Evolutionary conservation across 2,329 filamentous ascomycete species (phyloP), one percentile per base, ranked within the genome.

Genomic region (Onygena corvina): DNA sequence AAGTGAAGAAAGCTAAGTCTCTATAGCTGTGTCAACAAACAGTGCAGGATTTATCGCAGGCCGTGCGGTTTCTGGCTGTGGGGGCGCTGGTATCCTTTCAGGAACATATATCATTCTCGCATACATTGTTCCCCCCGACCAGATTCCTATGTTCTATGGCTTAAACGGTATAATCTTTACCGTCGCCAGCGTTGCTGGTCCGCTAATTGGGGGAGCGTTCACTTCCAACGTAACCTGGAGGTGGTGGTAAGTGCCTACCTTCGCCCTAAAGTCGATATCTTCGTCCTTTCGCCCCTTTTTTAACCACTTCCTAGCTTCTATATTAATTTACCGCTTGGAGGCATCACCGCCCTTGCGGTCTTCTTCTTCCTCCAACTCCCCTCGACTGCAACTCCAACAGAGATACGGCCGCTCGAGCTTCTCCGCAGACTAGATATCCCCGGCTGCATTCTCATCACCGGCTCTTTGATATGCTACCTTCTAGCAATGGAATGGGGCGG

Each of bases 401-500:
- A 5, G 4, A n/a, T n/a, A 5, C 4, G 5, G 9, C 25, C 51
- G 20, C 11, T 31, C 44, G 27, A 29, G 27, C 42, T 52, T 42
- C 21, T 61, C 18, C 33, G 54, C 1, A 52, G 53, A 14, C 52
- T 61, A 31, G 60, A 61, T 48, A 38, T 60, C 35, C 49, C 52
- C 3, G 60, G 60, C 36, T 44, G 34, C 33, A 6, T 5, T 18
- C 12, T 36, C 12, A 5, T 36, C 12, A 49, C 48, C 8, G 54
- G 56, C 12, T 5, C 27, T 11, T 38, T 60, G 25, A 47, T 59
- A 6, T 58, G 54, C 47, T 54, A 58, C 9, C 51, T 57, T 11
- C 53, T 61, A 11, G 59, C 59, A 7, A 47, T 61, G 8, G 56
- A 61, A 49, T 61, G 58, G 54, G 59, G 58, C 33, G 59, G 57